Base-by-base conservation (phyloP, 495 filamentous ascomycete species). In the Glarea lozoyensis region DNA sequence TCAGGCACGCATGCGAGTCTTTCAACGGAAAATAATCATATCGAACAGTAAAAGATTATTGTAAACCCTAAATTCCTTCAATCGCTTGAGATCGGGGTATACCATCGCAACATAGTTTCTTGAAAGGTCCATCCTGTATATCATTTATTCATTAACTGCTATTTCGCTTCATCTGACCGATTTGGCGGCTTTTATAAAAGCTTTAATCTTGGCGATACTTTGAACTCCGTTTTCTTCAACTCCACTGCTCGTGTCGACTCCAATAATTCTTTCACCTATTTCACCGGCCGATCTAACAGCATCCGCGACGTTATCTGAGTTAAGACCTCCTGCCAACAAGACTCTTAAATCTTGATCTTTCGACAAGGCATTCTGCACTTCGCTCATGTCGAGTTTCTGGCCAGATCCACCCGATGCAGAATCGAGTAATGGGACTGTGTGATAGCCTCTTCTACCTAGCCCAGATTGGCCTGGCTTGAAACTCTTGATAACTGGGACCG, bases 181-280 rank as follows among this genome's bases (percentile, higher is more conserved):
- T 64, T 88, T 94, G 1, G 78, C 85, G 31, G 75, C 78, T 53
- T 69, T 67, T 6, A 97, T 73, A 62, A 99, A 99, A 10, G 66
- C 76, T 48, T 68, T 65, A 43, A 99, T 96, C 67, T 85, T 93
- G 42, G 80, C 76, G 38, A 88, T 35, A 61, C 82, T 84, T 57
- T 99, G 93, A 54, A 67, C 60, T 7, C 90, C 92, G 50, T 84
- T 73, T 18, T 75, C 76, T 66, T 98, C 92, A 10, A 99, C 87
- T 0, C 92, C 92, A 54, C 85, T 93, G 56, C 88, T 94, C 3
- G 94, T 85, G 67, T 99, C 92, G 27, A 99, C 81, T 2, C 80
- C 89, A 27, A 86, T 65, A 2, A 97, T 76, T 54, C 79, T 70
- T 3, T 64, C 61, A 19, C 65, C 69, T 5, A 69, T 60, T 12